Percentiles rank a stretch among this genome's conserved stretches.
phyloP scores from a whole-genome alignment of 1,284 basidiomycete genomes.

The Inonotus obliquus region DNA sequence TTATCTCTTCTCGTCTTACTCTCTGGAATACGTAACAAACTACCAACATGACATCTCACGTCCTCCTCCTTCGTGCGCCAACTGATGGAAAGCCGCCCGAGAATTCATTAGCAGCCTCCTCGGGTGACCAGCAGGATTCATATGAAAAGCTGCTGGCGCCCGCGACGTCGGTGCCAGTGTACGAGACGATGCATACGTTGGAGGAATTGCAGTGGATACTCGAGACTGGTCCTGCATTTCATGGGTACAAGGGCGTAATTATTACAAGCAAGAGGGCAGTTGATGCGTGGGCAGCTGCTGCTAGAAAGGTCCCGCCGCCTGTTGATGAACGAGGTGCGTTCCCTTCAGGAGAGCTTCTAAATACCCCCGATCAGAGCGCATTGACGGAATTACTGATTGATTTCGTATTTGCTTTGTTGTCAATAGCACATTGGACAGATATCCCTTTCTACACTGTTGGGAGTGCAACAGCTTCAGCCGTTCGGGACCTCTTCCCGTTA shows the following conservation, averaged over 20 bases:
- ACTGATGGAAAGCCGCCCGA: slow-evolving; percentile 29
- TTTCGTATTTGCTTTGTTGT: no score
- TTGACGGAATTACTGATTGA: neutral
- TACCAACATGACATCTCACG: slow-evolving; percentile 20
- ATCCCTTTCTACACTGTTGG: slow-evolving; percentile 77
- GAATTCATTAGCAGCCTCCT: slow-evolving; percentile 24
- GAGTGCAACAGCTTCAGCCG: slow-evolving; percentile 47
- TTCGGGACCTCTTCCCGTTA: slow-evolving; percentile 35
- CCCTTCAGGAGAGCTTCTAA: neutral
- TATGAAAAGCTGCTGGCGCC: slow-evolving; percentile 45
- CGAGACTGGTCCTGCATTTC: slow-evolving; percentile 30
- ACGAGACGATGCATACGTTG: slow-evolving; percentile 52
- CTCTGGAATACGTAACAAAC: neutral
- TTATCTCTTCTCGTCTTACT: neutral
- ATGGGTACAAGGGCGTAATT: slow-evolving; percentile 51
- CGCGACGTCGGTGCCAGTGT: slow-evolving; percentile 56
- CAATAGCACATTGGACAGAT: slow-evolving; percentile 42
- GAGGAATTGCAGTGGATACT: slow-evolving; percentile 42
- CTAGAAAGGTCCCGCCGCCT: slow-evolving; percentile 24
- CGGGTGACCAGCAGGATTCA: slow-evolving; percentile 35
- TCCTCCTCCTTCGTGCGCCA: slow-evolving; percentile 55
- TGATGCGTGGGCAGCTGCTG: slow-evolving; percentile 56
- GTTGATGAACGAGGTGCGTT: slow-evolving; percentile 9
- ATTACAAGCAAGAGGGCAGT: slow-evolving; percentile 69
- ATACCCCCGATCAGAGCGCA: neutral